Base-by-base conservation (phyloP, 2,329 filamentous ascomycete genomes). In the Colletotrichum echinochloae region DNA sequence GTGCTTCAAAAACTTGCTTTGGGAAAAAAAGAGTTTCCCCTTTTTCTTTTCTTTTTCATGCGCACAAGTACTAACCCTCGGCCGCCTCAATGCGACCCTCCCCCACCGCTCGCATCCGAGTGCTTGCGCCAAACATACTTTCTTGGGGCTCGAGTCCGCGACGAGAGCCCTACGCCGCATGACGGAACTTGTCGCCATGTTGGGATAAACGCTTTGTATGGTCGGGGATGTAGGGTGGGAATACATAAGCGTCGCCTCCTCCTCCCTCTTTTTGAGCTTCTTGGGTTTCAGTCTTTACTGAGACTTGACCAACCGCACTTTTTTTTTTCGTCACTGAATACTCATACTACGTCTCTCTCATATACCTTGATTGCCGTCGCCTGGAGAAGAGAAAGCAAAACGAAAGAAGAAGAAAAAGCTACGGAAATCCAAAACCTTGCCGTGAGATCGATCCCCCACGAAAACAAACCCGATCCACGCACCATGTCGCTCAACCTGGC, bases 61-160 rank as follows among this genome's bases (percentile, higher is more conserved):
- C 26, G 3, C n/a, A n/a, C n/a, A n/a, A n/a, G n/a, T 28, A 28
- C 6, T 18, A 20, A 7, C 12, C 30, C 8, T n/a, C 18, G 3
- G 12, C 33, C n/a, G 60, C 63, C 11, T 51, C 46, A 35, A 57
- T 44, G 44, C 63, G 12, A 49, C 33, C 61, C 30, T 8, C 30
- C 4, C 30, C 30, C 44, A 2, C 41, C 49, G 35, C 63, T 70
- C 67, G 67, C 67, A 70, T 70, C 56, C 63, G 56, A 52, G 41
- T 52, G 63, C 51, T 35, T 35, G 56, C 35, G 52, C 57, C 26
- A 59, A 59, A 54, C 20, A 37, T 67, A n/a, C 56, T 59, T 46
- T 46, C 4, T 33, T 33, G 28, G 35, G 66, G 63, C 56, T 56
- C 56, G 56, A 66, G 63, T 30, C 49, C 41, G 39, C 16, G 12